Evolutionary conservation across 2,329 filamentous ascomycete species (phyloP), one percentile per base, ranked within the genome.

Genomic region (Fusarium sarcochroum): DNA sequence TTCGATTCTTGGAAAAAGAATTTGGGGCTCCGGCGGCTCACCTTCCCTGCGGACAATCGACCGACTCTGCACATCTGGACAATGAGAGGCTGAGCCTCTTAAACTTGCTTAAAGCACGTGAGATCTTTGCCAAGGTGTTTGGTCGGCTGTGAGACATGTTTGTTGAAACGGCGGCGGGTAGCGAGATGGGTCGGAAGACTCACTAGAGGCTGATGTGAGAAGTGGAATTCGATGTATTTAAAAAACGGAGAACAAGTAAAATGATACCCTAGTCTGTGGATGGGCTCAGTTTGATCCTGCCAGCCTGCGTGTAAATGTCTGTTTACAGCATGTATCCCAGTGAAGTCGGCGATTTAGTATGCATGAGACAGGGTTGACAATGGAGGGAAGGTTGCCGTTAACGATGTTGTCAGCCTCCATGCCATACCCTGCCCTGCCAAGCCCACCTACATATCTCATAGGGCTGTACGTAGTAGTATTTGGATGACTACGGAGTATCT

Each of bases 1-100:
- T 98, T 58, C 85, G 96, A 7, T 98, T 98, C 76, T 77, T 98
- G 37, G 95, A 98, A 78, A 97, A 97, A 81, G 93, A 97, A 74
- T 98, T 98, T 76, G 86, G 87, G 4, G 96, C 96, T 0, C 94
- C 94, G 0, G 95, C 96, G 0, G 95, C 95, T 1, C 94, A 98
- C 78, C 81, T 99, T 34, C 97, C 96, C 0, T 98, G 94, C 75
- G 97, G 97, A 0, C 94, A 98, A 80, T 94, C 95, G 14, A 98
- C 93, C 73, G 96, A 99, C 76, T 90, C 91, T 51, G 96, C 95
- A 18, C 96, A 99, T 86, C 80, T 99, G 79, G 93, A 97, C 75
- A 98, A 99, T 75, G 96, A 99, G 85, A 83, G 96, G n/a, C 83
- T 99, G 78, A 85, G 96, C 52, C 83, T 99, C 57, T 82, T 92